These are phyloP conservation scores for Dichomitus squalens DNA, from an alignment of 1,284 basidiomycete species.

Conservation along the genomic window DNA sequence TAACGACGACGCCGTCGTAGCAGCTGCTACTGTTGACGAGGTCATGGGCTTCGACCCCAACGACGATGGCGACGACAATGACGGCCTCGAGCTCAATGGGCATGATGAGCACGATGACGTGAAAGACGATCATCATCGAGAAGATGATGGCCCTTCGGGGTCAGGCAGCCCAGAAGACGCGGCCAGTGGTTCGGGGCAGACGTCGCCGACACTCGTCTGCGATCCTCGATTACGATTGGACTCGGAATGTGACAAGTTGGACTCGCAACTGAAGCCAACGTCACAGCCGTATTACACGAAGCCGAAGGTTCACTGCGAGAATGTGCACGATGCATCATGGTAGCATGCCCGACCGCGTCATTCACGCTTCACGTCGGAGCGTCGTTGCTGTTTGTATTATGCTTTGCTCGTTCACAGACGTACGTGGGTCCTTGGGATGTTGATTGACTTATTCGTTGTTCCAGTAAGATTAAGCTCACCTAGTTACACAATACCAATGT, in stretches of 20 bases:
- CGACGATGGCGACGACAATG: constrained; percentile 17
- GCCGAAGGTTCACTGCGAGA: background rate
- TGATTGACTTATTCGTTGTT: constrained; percentile 9
- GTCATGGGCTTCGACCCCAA: constrained; percentile 20
- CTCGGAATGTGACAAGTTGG: background rate
- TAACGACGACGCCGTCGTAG: constrained; percentile 14
- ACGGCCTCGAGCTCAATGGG: constrained; percentile 12
- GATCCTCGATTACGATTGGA: constrained; percentile 14
- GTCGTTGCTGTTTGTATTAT: background rate
- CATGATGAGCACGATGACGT: background rate
- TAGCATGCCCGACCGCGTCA: background rate
- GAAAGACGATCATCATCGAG: background rate
- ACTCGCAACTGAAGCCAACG: background rate
- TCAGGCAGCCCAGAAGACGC: constrained; percentile 19
- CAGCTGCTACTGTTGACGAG: constrained; percentile 19
- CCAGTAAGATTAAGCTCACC: background rate
- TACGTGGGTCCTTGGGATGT: background rate
- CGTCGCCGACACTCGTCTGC: constrained; percentile 16
- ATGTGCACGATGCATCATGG: background rate
- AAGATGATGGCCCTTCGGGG: constrained; percentile 7
- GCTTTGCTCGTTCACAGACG: background rate
- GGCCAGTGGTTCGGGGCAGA: constrained; percentile 9
- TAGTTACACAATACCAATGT: constrained; percentile 7
- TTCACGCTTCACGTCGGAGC: background rate
- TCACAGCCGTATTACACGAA: background rate